Evolutionary conservation across 139 green algal genomes (phyloP).

Genomic region (Gonium pectorale): DNA sequence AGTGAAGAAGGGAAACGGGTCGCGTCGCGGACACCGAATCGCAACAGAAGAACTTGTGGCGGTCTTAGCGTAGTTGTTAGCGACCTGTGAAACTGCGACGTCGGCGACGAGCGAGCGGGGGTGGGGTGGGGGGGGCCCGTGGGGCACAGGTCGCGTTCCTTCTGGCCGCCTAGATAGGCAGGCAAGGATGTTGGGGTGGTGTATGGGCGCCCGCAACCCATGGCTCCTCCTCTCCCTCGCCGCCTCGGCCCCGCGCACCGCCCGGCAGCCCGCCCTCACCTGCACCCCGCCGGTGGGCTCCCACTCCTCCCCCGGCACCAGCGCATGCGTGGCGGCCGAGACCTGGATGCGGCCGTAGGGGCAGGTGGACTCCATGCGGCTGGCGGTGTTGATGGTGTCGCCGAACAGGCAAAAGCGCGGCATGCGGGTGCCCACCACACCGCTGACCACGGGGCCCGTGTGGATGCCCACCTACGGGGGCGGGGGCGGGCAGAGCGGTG

Average conservation of each 20-base stretch:
- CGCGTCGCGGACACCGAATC: not conserved
- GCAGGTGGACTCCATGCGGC: constrained; percentile 67
- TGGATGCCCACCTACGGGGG: constrained; percentile 24
- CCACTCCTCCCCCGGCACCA: constrained; percentile 38
- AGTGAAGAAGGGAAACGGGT: too few species aligned
- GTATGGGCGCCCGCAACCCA: too few species aligned
- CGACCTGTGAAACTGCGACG: too few species aligned
- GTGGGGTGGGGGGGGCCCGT: too few species aligned
- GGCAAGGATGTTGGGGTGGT: too few species aligned
- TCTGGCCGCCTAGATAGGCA: too few species aligned
- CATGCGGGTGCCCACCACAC: constrained; percentile 48
- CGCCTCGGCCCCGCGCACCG: not conserved
- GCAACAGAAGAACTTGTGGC: too few species aligned
- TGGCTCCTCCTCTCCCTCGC: too few species aligned
- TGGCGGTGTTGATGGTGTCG: constrained; percentile 69
- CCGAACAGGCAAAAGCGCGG: constrained; percentile 49
- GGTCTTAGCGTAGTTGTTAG: too few species aligned
- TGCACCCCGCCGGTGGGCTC: constrained; percentile 43
- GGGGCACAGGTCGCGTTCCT: too few species aligned
- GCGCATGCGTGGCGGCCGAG: constrained; percentile 1
- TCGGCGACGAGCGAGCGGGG: too few species aligned
- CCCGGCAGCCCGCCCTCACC: not conserved
- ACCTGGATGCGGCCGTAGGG: constrained; percentile 55
- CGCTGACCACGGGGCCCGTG: constrained; percentile 41
- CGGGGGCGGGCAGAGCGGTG: too few species aligned